These are phyloP conservation scores for Leccinum brunneo-olivaceum DNA, from an alignment of 1,284 basidiomycete species.

Conservation along the genomic window DNA sequence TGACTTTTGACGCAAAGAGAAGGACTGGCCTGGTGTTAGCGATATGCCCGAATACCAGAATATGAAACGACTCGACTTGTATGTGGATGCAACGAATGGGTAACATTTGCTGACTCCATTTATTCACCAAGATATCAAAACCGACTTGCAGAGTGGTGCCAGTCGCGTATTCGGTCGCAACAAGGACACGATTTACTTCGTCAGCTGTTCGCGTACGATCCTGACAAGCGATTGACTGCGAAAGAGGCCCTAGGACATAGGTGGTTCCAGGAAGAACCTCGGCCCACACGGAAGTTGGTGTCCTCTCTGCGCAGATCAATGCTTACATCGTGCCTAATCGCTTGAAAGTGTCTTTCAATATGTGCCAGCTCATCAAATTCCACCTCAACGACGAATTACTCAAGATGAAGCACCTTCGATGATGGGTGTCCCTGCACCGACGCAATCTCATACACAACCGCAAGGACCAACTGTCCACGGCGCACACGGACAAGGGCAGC, in stretches of 20 bases:
- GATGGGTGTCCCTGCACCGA: constrained; percentile 51
- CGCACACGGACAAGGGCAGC: constrained; percentile 36
- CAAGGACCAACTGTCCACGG: constrained; percentile 32
- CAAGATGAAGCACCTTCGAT: constrained; percentile 75
- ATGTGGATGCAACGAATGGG: constrained; percentile 26
- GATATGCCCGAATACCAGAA: constrained; percentile 86
- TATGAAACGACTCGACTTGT: constrained; percentile 76
- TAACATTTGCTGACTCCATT: constrained; percentile 3
- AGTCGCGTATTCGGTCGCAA: constrained; percentile 51
- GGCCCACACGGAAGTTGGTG: constrained; percentile 66
- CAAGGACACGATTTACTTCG: constrained; percentile 81
- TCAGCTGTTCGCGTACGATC: constrained; percentile 85
- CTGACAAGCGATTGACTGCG: constrained; percentile 79
- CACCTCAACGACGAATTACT: constrained; percentile 68
- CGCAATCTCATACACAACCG: constrained; percentile 34
- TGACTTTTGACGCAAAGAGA: constrained; percentile 39
- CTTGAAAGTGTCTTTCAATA: constrained; percentile 55
- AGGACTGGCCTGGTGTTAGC: constrained; percentile 83
- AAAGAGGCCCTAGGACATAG: constrained; percentile 74
- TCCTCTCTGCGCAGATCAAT: constrained; percentile 1
- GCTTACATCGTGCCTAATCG: constrained; percentile 4
- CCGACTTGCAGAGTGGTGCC: constrained; percentile 76
- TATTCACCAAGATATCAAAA: constrained; percentile 50
- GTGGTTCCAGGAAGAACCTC: constrained; percentile 76
- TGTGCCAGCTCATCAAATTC: constrained; percentile 50